Percentiles rank a stretch among this genome's conserved stretches.
Evolutionary conservation across 2,329 filamentous ascomycete species (phyloP).

Genomic region (Fusarium nanum): DNA sequence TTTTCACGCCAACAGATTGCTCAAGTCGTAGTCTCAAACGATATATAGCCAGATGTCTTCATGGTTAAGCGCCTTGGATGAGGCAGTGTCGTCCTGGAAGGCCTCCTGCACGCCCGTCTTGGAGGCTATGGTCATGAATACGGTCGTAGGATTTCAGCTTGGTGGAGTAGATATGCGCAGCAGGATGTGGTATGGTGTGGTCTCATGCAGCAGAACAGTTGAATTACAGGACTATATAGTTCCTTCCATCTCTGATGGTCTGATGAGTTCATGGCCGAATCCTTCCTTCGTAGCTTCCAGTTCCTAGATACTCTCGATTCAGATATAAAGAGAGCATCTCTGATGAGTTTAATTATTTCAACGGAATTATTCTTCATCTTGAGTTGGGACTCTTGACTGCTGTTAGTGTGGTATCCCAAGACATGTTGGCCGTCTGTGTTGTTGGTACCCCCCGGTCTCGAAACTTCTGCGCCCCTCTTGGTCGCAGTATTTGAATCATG

Average conservation of each 20-base stretch:
- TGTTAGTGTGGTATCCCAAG: neutral
- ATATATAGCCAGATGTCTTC: conserved; percentile 33
- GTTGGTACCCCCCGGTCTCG: conserved; percentile 28
- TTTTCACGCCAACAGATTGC: conserved; percentile 34
- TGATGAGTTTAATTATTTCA: neutral
- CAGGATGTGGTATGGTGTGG: neutral
- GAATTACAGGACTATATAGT: neutral
- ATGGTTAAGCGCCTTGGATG: conserved; percentile 20
- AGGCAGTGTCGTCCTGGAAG: conserved; percentile 16
- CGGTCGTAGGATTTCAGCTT: conserved; percentile 24
- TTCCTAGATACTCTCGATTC: neutral
- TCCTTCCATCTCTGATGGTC: conserved; percentile 7
- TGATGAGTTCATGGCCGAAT: neutral
- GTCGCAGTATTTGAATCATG: conserved; percentile 11
- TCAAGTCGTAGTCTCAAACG: neutral
- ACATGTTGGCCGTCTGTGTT: conserved; percentile 8
- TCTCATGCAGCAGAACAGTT: neutral
- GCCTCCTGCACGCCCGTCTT: conserved; percentile 12
- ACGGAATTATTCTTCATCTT: neutral
- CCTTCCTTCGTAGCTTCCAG: neutral
- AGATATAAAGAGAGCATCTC: neutral
- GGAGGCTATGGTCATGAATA: conserved; percentile 17
- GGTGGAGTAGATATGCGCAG: conserved; percentile 22
- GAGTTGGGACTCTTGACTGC: neutral
- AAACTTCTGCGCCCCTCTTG: conserved; percentile 31